Base-by-base conservation (phyloP, 345 rosid genomes). In the Laguncularia racemosa region DNA sequence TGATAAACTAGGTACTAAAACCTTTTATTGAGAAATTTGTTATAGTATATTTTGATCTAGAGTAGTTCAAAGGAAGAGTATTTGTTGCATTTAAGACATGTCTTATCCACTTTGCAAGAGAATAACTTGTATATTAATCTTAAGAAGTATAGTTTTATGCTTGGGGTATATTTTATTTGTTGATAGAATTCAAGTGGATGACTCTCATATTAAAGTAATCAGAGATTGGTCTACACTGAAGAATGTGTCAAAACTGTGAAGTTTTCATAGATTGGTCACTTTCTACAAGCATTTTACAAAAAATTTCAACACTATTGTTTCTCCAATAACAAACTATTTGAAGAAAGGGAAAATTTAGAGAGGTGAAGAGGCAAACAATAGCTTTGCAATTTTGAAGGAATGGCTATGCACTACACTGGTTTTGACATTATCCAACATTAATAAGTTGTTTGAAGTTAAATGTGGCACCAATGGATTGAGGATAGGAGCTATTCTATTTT, bases 171-270 rank as follows among this genome's bases (percentile, higher is more conserved):
- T n/a, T n/a, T n/a, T n/a, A n/a, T 14, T 28, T 13, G 58, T 16
- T 16, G 38, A 63, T 53, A 49, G 61, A 12, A 19, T 55, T 2
- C 20, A 33, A 12, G 67, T 46, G 1, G 67, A 63, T 63, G 48
- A 55, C 6, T 19, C 9, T 8, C 54, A 63, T 10, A 47, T 63
- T 1, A 53, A 21, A 16, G 60, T 19, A 12, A 63, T 63, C 0
- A 0, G 40, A 12, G 59, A 55, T 12, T 48, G 55, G 53, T 44
- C 52, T 18, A 15, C 38, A 4, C 61, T 52, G 6, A 58, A 46
- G 17, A 12, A 43, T 7, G 44, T 58, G 12, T 19, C 14, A 12
- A 20, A 58, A 47, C 14, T 58, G 13, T 13, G 44, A 9, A 46
- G 20, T 47, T 58, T 58, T 48, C 52, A 58, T 47, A 52, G 16